phyloP scores from a whole-genome alignment of 176 grass and related monocot genomes.

The sorghum (Sorghum bicolor) region Sorghum_bicolor_NCBIv3 NC_012872.2:3696001-3696500 shows the following conservation, averaged over 20 bases:
- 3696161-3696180: neutral
- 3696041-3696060: constrained; percentile 55
- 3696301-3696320: neutral
- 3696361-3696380: neutral
- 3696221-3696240: neutral
- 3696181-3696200: neutral
- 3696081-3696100: constrained; percentile 62
- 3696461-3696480: neutral
- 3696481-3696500: neutral
- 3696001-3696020: constrained; percentile 80
- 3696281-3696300: neutral
- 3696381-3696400: neutral
- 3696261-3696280: neutral
- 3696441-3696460: neutral
- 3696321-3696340: neutral
- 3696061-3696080: constrained; percentile 68
- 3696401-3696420: neutral
- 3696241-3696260: neutral
- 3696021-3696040: constrained; percentile 64
- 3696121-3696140: constrained; percentile 75
- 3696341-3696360: neutral
- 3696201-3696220: neutral
- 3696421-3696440: neutral
- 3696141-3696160: constrained; percentile 11
- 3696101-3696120: constrained; percentile 86